phyloP scores from a whole-genome alignment of 2,329 filamentous ascomycete species.

The Colletotrichum destructivum region DNA sequence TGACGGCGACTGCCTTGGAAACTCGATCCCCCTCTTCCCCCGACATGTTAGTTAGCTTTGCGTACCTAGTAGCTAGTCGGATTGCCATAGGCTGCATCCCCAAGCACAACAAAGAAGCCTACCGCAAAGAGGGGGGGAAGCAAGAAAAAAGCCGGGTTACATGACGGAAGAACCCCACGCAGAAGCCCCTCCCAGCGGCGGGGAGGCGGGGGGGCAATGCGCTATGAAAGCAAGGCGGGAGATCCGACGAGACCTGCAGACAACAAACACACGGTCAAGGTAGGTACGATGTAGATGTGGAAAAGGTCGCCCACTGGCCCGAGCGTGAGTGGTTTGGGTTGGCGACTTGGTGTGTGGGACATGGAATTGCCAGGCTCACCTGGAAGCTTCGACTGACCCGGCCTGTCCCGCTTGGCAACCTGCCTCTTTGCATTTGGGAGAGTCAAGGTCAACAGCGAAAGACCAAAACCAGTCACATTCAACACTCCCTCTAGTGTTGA shows the following conservation, averaged over 20 bases:
- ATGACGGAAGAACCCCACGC: conserved; percentile 34
- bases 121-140: not conserved
- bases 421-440: not conserved
- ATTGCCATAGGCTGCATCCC: not conserved
- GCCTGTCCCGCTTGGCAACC: conserved; percentile 12
- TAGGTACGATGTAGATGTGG: not conserved
- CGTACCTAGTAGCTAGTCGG: too few species aligned
- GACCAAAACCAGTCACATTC: not conserved
- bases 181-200: conserved; percentile 5
- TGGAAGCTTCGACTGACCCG: conserved; percentile 39
- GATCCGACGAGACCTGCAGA: conserved; percentile 19
- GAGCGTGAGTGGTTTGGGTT: conserved; percentile 4
- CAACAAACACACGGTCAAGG: too few species aligned
- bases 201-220: not conserved
- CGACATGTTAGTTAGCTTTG: too few species aligned
- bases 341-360: conserved; percentile 14
- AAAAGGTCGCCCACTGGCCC: not conserved
- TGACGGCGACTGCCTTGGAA: conserved; percentile 7
- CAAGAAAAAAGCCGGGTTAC: conserved; percentile 4
- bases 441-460: conserved; percentile 34
- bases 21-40: not conserved
- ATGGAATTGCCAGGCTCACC: conserved; percentile 35
- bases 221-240: conserved; percentile 22
- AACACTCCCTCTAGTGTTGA: not conserved
- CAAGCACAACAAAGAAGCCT: conserved; percentile 5